phyloP scores from a whole-genome alignment of 2,329 filamentous ascomycete genomes.

The Diaporthe ampelina region DNA sequence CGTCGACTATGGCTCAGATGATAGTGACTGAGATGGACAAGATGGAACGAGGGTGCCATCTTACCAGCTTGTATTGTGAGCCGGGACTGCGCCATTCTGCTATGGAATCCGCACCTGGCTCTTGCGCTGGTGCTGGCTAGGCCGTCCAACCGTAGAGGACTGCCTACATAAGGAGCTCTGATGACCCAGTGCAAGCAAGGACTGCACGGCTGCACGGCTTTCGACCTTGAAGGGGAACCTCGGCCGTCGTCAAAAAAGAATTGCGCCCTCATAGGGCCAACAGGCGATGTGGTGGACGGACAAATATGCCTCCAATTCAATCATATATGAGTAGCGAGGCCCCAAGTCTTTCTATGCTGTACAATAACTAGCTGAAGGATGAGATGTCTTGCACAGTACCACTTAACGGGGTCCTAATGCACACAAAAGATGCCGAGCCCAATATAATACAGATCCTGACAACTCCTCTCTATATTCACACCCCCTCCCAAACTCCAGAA shows the following conservation, averaged over 20 bases:
- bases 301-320: neutral
- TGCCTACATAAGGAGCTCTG: neutral
- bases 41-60: neutral
- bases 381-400: neutral
- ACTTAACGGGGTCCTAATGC: neutral
- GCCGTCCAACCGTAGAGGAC: neutral
- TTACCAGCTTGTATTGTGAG: neutral
- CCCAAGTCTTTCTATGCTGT: conserved; percentile 35
- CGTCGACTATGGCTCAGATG: conserved; percentile 71
- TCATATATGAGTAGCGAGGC: conserved; percentile 33
- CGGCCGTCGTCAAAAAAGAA: neutral
- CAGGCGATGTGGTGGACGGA: neutral
- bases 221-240: neutral
- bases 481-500: conserved; percentile 7
- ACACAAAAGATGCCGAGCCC: conserved; percentile 7
- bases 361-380: neutral
- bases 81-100: neutral
- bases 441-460: conserved; percentile 5
- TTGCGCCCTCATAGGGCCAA: too few relatives aligned
- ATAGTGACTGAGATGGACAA: conserved; percentile 51
- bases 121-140: neutral
- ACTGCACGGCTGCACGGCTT: too few relatives aligned
- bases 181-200: neutral
- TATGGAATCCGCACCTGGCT: too few relatives aligned
- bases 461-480: conserved; percentile 2